A percentile compares a stretch with the other conserved stretches of the same genome.
Conservation (phyloP, 2,329 filamentous ascomycete species). For the Trichoderma sp. region DNA sequence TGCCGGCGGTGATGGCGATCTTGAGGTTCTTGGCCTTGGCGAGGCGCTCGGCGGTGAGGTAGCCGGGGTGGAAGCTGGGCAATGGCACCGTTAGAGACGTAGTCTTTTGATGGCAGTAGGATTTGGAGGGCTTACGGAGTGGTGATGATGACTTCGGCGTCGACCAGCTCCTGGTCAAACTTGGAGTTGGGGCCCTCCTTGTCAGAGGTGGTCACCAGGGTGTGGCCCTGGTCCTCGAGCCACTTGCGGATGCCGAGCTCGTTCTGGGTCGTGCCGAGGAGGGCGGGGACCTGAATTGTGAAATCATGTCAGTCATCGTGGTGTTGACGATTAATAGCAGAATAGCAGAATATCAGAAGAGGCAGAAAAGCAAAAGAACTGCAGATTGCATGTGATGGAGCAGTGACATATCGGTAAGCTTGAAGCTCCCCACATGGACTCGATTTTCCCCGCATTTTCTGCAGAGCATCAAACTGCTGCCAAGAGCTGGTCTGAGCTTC, state of each 20-base stretch:
- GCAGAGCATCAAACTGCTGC: neutral
- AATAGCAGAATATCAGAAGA: neutral
- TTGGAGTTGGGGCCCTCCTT: constrained; percentile 93
- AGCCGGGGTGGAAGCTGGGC: constrained; percentile 90
- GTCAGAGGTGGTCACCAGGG: constrained; percentile 93
- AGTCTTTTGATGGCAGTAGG: no score
- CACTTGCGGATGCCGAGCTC: constrained; percentile 96
- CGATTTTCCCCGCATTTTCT: constrained; percentile 1
- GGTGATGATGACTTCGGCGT: constrained; percentile 98
- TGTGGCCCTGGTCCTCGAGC: constrained; percentile 97
- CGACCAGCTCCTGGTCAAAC: constrained; percentile 94
- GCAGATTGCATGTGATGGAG: no score
- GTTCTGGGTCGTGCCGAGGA: constrained; percentile 96
- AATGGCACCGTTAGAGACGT: no score
- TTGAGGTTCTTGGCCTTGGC: constrained; percentile 99
- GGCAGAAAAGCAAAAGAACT: neutral
- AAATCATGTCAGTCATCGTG: neutral
- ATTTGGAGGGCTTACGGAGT: constrained; percentile 67
- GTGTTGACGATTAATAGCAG: neutral
- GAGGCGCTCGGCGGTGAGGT: constrained; percentile 93
- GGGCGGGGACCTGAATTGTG: constrained; percentile 63
- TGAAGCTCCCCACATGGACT: neutral
- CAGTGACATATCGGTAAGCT: no score
- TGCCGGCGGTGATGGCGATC: constrained; percentile 94
- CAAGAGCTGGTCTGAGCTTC: no score